A percentile compares a stretch with the other conserved stretches of the same genome.
phyloP scores from a whole-genome alignment of 305 asterid species.

The Rubia peregrina region DNA sequence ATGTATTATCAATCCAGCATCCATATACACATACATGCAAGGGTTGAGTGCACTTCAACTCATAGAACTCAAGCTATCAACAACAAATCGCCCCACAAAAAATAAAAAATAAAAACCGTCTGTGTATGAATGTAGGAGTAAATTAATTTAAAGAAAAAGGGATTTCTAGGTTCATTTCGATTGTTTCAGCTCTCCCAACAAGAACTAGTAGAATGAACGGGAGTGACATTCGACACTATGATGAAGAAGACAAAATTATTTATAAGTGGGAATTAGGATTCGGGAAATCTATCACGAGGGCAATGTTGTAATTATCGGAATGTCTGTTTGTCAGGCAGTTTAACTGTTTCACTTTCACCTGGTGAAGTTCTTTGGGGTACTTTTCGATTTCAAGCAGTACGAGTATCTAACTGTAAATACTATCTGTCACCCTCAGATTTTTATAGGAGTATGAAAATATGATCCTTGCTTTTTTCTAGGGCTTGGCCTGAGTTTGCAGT shows the following conservation, averaged over 20 bases:
- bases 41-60: constrained; percentile 1
- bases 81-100: neutral
- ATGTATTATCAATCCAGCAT: neutral
- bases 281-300: neutral
- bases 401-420: too few relatives aligned
- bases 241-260: neutral
- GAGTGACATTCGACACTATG: neutral
- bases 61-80: constrained; percentile 8
- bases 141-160: neutral
- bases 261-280: neutral
- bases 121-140: neutral
- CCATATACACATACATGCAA: constrained; percentile 6
- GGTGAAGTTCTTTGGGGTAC: neutral
- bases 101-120: neutral
- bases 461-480: too few relatives aligned
- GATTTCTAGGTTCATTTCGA: neutral
- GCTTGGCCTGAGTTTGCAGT: too few relatives aligned
- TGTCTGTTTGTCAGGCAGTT: neutral
- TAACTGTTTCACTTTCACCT: neutral
- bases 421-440: too few relatives aligned
- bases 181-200: neutral
- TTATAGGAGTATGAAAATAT: too few relatives aligned
- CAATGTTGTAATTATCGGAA: neutral
- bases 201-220: neutral
- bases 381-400: too few relatives aligned